phyloP scores from a whole-genome alignment of 768 basidiomycete genomes.

The Tricholoma flavovirens region DNA sequence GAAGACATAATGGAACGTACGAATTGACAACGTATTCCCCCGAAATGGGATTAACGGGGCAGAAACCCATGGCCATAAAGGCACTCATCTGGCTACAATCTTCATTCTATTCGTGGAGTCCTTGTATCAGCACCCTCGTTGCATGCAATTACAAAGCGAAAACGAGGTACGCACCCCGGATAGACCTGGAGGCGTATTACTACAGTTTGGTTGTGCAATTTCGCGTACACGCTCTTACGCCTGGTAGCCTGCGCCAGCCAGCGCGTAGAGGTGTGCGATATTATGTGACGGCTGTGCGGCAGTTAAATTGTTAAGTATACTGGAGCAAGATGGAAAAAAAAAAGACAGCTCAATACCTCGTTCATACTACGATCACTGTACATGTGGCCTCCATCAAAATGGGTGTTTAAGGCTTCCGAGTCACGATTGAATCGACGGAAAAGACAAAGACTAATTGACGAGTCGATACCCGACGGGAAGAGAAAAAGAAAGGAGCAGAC shows the following conservation, averaged over 20 bases:
- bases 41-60: slow-evolving; percentile 77
- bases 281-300: slow-evolving; percentile 68
- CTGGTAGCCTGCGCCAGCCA: slow-evolving; percentile 66
- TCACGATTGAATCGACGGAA: too few relatives aligned
- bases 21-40: slow-evolving; percentile 72
- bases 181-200: slow-evolving; percentile 61
- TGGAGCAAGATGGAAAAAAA: too few relatives aligned
- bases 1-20: slow-evolving; percentile 30
- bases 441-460: too few relatives aligned
- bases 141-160: too few relatives aligned
- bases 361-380: slow-evolving; percentile 84
- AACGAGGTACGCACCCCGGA: slow-evolving; percentile 50
- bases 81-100: slow-evolving; percentile 91
- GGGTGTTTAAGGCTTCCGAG: slow-evolving; percentile 61
- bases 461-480: too few relatives aligned
- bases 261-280: slow-evolving; percentile 75
- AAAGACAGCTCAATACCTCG: slow-evolving; percentile 43
- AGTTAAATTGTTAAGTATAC: neutral
- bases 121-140: neutral
- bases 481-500: too few relatives aligned
- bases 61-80: slow-evolving; percentile 78
- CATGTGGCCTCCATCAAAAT: slow-evolving; percentile 49
- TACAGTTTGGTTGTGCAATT: slow-evolving; percentile 61
- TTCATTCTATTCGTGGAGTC: slow-evolving; percentile 65
- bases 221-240: slow-evolving; percentile 66